Evolutionary conservation across 2,329 filamentous ascomycete genomes (phyloP).

Genomic region (Ascochyta clinopodiicola): DNA sequence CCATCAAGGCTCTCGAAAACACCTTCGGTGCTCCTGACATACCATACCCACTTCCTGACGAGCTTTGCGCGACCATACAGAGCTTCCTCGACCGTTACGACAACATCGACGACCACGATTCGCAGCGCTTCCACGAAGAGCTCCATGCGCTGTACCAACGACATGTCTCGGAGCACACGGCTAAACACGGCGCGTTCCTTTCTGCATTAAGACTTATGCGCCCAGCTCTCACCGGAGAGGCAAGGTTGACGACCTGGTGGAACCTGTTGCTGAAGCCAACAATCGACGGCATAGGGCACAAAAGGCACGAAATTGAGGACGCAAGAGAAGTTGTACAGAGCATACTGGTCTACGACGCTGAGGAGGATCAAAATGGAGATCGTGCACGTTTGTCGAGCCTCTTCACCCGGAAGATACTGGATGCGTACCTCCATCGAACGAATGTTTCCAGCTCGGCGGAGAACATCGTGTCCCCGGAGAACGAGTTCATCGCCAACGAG

Average conservation of each 20-base stretch:
- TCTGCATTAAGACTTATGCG: conserved; percentile 69
- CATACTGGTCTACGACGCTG: conserved; percentile 68
- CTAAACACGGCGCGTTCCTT: conserved; percentile 71
- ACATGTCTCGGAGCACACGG: conserved; percentile 63
- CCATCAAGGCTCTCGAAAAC: conserved; percentile 54
- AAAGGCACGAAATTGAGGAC: conserved; percentile 69
- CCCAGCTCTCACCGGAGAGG: conserved; percentile 67
- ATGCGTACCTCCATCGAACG: conserved; percentile 53
- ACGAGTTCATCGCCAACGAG: conserved; percentile 57
- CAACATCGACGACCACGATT: conserved; percentile 69
- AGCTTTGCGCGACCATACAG: conserved; percentile 67
- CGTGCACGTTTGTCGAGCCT: conserved; percentile 54
- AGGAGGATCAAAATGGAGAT: conserved; percentile 59
- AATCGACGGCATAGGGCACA: conserved; percentile 63
- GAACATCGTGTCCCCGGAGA: conserved; percentile 50
- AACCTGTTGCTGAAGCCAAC: conserved; percentile 66
- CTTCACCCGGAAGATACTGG: conserved; percentile 61
- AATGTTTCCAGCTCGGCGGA: conserved; percentile 47
- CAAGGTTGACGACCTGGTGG: conserved; percentile 75
- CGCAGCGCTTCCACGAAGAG: conserved; percentile 77
- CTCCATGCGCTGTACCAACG: conserved; percentile 71
- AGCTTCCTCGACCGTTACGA: conserved; percentile 72
- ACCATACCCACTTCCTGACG: conserved; percentile 68
- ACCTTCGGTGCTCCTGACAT: conserved; percentile 52
- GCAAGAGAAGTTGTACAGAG: conserved; percentile 69